Conservation (phyloP, 805 yeast species). For the Nakazawaea anatomiae region DNA sequence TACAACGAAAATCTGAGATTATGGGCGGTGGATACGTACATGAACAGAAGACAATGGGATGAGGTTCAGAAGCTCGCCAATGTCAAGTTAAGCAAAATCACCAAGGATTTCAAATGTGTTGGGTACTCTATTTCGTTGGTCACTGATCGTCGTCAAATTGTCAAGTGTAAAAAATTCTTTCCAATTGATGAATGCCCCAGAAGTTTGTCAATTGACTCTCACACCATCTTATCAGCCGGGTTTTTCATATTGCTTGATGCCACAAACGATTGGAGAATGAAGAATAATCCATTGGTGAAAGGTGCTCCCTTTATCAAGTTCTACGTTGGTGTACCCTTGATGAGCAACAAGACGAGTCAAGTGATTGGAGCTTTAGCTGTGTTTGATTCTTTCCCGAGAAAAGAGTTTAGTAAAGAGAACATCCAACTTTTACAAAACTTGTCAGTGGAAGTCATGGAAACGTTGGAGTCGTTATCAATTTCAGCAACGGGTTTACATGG, state of each 20-base stretch:
- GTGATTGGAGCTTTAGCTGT: conserved; percentile 55
- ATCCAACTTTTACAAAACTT: conserved; percentile 29
- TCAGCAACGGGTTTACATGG: background rate
- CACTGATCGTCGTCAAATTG: conserved; percentile 37
- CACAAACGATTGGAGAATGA: conserved; percentile 64
- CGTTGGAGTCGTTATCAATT: conserved; percentile 29
- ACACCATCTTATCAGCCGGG: conserved; percentile 54
- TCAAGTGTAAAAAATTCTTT: conserved; percentile 44
- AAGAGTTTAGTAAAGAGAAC: conserved; percentile 27
- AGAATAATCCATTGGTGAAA: conserved; percentile 55
- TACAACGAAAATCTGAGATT: conserved; percentile 42
- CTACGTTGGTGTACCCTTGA: conserved; percentile 61
- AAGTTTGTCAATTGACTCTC: conserved; percentile 58
- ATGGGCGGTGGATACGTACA: conserved; percentile 34
- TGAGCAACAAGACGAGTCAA: conserved; percentile 28
- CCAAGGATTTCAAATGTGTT: conserved; percentile 34
- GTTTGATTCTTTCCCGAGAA: conserved; percentile 42
- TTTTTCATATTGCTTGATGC: conserved; percentile 55
- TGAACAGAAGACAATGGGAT: conserved; percentile 44
- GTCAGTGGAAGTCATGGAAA: conserved; percentile 35
- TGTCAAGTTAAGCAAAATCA: conserved; percentile 29
- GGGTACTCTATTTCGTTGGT: conserved; percentile 61
- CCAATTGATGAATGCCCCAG: conserved; percentile 48
- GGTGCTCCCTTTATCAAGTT: conserved; percentile 55
- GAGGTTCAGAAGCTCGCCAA: conserved; percentile 29